Evolutionary conservation across 345 rosid species (phyloP).

Genomic region (Citrus hindsii): DNA sequence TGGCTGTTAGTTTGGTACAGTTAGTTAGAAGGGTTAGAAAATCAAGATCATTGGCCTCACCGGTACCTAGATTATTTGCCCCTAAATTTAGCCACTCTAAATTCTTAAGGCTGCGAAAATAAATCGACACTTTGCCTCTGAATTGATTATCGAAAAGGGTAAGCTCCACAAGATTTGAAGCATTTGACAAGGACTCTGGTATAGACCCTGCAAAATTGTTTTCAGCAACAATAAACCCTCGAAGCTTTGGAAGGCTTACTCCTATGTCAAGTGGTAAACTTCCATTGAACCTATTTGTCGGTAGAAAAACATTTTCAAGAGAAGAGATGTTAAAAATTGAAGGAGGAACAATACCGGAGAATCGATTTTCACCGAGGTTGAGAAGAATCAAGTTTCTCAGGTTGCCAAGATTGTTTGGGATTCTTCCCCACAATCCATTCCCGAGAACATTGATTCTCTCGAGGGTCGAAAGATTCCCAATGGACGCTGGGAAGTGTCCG

Average conservation of each 20-base stretch:
- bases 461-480: conserved; percentile 21
- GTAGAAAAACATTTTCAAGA: accelerated
- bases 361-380: accelerated
- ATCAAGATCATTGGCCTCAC: neutral
- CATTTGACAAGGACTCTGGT: conserved; percentile 24
- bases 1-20: no score
- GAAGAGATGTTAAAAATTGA: conserved; percentile 19
- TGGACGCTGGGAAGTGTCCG: neutral
- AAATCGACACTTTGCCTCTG: neutral
- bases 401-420: neutral
- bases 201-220: conserved; percentile 20
- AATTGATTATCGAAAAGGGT: accelerated
- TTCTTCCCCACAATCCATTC: neutral
- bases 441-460: accelerated
- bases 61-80: neutral
- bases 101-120: neutral
- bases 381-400: neutral
- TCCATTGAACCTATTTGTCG: neutral
- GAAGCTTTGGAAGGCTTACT: conserved; percentile 16
- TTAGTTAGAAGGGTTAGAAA: no score
- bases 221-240: accelerated
- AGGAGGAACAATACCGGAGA: conserved; percentile 16
- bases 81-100: neutral
- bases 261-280: conserved; percentile 1
- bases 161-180: neutral